Percentiles rank a stretch among this genome's conserved stretches.
These are phyloP conservation scores for Marasmius fiardii DNA, from an alignment of 1,284 basidiomycete genomes.

Conservation along the genomic window DNA sequence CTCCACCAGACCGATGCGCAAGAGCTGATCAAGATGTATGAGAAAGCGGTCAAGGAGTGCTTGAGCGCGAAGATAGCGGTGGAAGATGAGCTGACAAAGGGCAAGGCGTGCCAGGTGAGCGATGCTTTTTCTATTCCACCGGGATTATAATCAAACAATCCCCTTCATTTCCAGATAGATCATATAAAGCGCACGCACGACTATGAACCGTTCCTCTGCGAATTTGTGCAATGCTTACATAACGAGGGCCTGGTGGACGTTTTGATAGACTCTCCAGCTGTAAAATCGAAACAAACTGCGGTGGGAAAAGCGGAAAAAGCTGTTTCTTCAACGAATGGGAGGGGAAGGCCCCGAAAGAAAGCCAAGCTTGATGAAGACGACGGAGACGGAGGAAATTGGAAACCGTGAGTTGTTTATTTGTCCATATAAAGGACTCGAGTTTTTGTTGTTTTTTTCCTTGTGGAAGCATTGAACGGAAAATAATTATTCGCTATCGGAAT, in stretches of 20 bases:
- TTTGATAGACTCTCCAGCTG: constrained; percentile 26
- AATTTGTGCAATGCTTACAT: constrained; percentile 42
- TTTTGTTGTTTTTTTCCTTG: not conserved
- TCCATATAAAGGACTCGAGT: not conserved
- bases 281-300: too few relatives aligned
- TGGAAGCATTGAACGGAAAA: too few relatives aligned
- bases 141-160: not conserved
- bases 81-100: constrained; percentile 49
- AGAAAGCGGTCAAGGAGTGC: constrained; percentile 39
- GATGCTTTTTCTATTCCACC: constrained; percentile 2
- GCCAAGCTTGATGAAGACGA: constrained; percentile 1
- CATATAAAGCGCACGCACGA: constrained; percentile 55
- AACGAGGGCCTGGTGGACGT: constrained; percentile 43
- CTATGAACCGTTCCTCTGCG: constrained; percentile 55
- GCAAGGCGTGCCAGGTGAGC: constrained; percentile 42
- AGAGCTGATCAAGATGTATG: constrained; percentile 40
- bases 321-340: not conserved
- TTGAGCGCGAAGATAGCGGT: constrained; percentile 39
- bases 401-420: not conserved
- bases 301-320: not conserved
- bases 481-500: too few relatives aligned
- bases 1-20: constrained; percentile 36
- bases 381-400: not conserved
- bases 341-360: not conserved
- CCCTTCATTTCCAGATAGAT: constrained; percentile 38